A percentile compares a stretch with the other conserved stretches of the same genome.
These are phyloP conservation scores for Aspergillus sp. DNA, from an alignment of 2,329 filamentous ascomycete genomes.

Conservation along the genomic window DNA sequence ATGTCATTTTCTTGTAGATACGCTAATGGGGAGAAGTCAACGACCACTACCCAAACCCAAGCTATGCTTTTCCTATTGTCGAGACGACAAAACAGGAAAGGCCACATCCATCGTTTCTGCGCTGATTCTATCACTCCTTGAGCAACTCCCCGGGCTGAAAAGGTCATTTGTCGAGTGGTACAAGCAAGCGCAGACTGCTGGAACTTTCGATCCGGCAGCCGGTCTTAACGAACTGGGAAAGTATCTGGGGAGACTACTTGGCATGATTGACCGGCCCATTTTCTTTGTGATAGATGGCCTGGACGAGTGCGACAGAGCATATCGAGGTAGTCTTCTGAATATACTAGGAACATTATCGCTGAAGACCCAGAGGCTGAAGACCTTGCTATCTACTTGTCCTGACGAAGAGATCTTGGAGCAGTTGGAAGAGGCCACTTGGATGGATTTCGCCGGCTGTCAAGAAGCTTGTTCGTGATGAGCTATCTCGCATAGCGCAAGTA, in stretches of 20 bases:
- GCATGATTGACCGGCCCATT: slow-evolving; percentile 13
- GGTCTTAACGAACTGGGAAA: slow-evolving; percentile 13
- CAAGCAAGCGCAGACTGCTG: slow-evolving; percentile 12
- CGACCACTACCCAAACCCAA: slow-evolving; percentile 18
- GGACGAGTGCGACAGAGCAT: slow-evolving; percentile 27
- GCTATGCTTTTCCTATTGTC: slow-evolving; percentile 30
- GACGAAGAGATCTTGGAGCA: slow-evolving; percentile 17
- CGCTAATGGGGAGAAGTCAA: slow-evolving; percentile 13
- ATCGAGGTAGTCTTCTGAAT: slow-evolving; percentile 16
- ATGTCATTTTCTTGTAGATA: slow-evolving; percentile 18
- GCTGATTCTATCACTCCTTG: slow-evolving; percentile 17
- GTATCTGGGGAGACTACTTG: slow-evolving; percentile 14
- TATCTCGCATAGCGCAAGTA: slow-evolving; percentile 18
- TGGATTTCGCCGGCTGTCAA: slow-evolving; percentile 12
- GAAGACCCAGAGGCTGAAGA: slow-evolving; percentile 14
- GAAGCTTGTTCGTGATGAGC: slow-evolving; percentile 9
- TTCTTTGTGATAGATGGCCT: slow-evolving; percentile 27
- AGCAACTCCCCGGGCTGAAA: slow-evolving; percentile 17
- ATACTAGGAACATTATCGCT: slow-evolving; percentile 13
- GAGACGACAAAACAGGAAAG: slow-evolving; percentile 21
- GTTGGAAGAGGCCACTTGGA: slow-evolving; percentile 7
- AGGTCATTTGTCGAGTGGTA: slow-evolving; percentile 17
- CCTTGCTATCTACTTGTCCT: slow-evolving; percentile 15
- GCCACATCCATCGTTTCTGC: slow-evolving; percentile 14
- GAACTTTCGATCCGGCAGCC: slow-evolving; percentile 13